Evolutionary conservation across 495 filamentous ascomycete species (phyloP).

Genomic region (Elaphomyces granulatus): DNA sequence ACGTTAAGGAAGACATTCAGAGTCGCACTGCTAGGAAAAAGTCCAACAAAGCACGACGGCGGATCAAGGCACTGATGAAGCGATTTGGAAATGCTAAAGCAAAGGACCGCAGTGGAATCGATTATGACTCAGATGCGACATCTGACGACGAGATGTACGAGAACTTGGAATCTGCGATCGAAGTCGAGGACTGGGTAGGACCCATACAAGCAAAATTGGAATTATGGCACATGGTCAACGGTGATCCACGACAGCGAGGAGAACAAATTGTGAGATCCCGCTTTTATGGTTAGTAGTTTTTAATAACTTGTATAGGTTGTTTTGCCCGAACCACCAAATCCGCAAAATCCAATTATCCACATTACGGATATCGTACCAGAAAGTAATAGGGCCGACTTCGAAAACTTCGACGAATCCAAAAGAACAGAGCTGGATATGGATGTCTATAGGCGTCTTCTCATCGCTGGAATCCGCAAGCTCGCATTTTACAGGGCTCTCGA

Average conservation of each 20-base stretch:
- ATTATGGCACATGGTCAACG: neutral
- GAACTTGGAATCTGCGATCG: neutral
- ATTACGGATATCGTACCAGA: neutral
- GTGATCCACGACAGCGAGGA: neutral
- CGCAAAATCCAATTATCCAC: neutral
- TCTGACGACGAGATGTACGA: neutral
- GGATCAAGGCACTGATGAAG: neutral
- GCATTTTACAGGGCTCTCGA: neutral
- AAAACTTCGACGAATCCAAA: neutral
- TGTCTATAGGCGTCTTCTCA: neutral
- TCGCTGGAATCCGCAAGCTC: neutral
- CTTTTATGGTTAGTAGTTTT: neutral
- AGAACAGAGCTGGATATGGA: neutral
- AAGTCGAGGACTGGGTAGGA: neutral
- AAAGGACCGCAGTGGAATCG: neutral
- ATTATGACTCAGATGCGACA: neutral
- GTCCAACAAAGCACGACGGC: neutral
- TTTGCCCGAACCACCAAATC: neutral
- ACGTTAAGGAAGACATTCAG: neutral
- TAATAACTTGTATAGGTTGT: neutral
- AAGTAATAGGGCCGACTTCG: neutral
- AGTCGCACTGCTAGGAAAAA: too few species aligned
- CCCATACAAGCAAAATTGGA: neutral
- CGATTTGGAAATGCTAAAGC: neutral
- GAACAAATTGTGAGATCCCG: neutral